Base-by-base conservation (phyloP, 805 yeast genomes). In the Cyberlindnera subsufficiens region DNA sequence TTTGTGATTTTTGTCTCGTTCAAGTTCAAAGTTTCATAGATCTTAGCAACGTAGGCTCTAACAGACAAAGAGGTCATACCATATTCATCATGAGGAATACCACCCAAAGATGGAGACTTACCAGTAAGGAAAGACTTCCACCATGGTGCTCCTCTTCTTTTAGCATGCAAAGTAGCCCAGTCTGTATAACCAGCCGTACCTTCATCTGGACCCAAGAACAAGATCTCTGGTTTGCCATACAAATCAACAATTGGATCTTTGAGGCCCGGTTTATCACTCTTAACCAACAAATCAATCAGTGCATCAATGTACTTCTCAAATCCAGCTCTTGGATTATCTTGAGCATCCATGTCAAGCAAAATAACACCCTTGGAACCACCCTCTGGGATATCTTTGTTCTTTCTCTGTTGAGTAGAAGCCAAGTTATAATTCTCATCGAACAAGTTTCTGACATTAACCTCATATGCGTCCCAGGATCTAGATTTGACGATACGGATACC, bases 111-210 rank as follows among this genome's bases (percentile, higher is more conserved):
- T 44, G 96, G 96, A 35, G 89, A 78, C 69, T 93, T 93, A 54
- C 99, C 99, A 29, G 99, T 91, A 66, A 93, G 83, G 72, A 91
- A 91, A 1, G 98, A 91, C 68, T 88, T 91, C 99, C 99, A 91
- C 89, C 96, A 88, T 40, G 89, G 84, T 38, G 98, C 96, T 49
- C 96, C 95, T 66, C 99, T 82, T 44, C 69, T 66, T 57, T 85
- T 80, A 22, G 99, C 98, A 62, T 91, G 98, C 53, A 80, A 67
- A 20, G 98, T 93, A 10, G 99, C 98, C 98, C 98, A 91, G 65
- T 93, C 90, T 40, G 89, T 96, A 58, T 86, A 82, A 19, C 83
- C 84, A 17, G 99, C 98, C 41, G 98, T 90, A 64, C 96, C 95
- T 73, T 91, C 99, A 68, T 91, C 99, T n/a, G 99, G 99, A 42